phyloP scores from a whole-genome alignment of 2,329 filamentous ascomycete genomes.

The Colletotrichum cereale region DNA sequence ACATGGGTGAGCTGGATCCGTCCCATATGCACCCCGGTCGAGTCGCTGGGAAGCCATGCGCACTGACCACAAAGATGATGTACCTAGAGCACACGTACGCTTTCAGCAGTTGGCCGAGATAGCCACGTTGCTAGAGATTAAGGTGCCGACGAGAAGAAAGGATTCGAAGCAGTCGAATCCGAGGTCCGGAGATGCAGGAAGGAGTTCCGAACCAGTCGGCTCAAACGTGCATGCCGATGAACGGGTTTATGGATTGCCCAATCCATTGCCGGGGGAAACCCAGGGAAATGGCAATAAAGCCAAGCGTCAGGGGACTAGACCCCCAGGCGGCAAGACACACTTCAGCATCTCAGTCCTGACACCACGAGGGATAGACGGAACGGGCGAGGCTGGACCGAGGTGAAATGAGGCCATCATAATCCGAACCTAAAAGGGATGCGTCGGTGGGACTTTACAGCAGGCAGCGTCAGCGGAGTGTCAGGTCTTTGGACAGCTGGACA shows the following conservation, averaged over 20 bases:
- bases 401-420: slow-evolving; percentile 38
- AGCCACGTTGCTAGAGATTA: slow-evolving; percentile 26
- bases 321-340: slow-evolving; percentile 32
- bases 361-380: slow-evolving; percentile 23
- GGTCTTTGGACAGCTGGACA: slow-evolving; percentile 8
- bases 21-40: slow-evolving; percentile 39
- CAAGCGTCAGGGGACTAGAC: slow-evolving; percentile 26
- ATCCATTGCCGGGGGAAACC: slow-evolving; percentile 1
- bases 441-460: background rate
- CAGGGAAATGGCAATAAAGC: slow-evolving; percentile 24
- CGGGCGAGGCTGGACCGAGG: slow-evolving; percentile 20
- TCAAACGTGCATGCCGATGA: background rate
- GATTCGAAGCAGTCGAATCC: slow-evolving; percentile 7
- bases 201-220: background rate
- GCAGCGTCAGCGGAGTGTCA: background rate
- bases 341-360: slow-evolving; percentile 25
- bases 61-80: slow-evolving; percentile 28
- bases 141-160: slow-evolving; percentile 19
- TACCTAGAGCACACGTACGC: slow-evolving; percentile 31
- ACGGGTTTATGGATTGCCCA: background rate
- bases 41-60: slow-evolving; percentile 22
- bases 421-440: background rate
- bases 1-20: slow-evolving; percentile 37
- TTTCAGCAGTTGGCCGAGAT: slow-evolving; percentile 2
- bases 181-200: background rate